Percentiles rank a stretch among this genome's conserved stretches.
phyloP scores from a whole-genome alignment of 192 early-diverging fungal species.

The Coemansia sp. region DNA sequence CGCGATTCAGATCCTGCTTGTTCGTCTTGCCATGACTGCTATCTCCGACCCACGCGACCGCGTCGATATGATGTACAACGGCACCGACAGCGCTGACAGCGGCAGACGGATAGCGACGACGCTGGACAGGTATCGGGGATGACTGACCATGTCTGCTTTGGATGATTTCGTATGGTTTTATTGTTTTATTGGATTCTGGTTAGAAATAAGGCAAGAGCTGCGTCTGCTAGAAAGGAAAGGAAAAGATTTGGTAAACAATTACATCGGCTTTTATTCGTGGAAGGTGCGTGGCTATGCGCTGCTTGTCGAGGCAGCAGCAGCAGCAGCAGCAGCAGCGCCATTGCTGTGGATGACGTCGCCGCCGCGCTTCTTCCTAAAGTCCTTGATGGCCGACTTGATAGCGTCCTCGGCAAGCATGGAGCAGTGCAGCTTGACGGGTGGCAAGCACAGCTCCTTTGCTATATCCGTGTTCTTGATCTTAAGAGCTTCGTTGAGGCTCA shows the following conservation, averaged over 20 bases:
- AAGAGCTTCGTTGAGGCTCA: slow-evolving; percentile 88
- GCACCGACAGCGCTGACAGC: not conserved
- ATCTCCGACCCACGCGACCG: slow-evolving; percentile 12
- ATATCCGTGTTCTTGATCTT: slow-evolving; percentile 97
- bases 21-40: slow-evolving; percentile 33
- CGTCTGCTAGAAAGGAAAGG: not conserved
- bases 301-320: not conserved
- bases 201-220: not conserved
- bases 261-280: not conserved
- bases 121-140: not conserved
- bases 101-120: not conserved
- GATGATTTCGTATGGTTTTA: not conserved
- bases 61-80: slow-evolving; percentile 2
- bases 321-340: slow-evolving; percentile 13
- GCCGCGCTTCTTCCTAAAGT: slow-evolving; percentile 86
- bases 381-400: slow-evolving; percentile 97
- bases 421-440: slow-evolving; percentile 98
- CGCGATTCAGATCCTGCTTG: slow-evolving; percentile 37
- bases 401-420: slow-evolving; percentile 99
- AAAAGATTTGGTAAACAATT: not conserved
- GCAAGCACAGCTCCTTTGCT: slow-evolving; percentile 91
- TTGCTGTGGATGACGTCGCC: slow-evolving; percentile 32
- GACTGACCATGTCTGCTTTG: not conserved
- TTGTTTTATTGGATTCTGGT: not conserved
- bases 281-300: not conserved